Conservation (phyloP, 2,329 filamentous ascomycete species). For the Paecilomyces sp. region DNA sequence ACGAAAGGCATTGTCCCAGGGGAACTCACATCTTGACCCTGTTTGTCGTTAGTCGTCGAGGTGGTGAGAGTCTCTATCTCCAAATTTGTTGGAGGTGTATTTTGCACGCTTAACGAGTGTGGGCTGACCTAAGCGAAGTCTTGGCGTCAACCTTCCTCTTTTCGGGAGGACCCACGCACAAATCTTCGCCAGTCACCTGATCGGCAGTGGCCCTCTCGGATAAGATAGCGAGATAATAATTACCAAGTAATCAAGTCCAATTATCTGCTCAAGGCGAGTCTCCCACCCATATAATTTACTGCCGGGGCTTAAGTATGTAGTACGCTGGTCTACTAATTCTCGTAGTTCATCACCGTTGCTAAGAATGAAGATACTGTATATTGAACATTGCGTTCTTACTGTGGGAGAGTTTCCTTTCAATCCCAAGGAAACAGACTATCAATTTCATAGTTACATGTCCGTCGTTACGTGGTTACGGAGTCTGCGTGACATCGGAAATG, state of each 20-base stretch:
- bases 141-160: constrained; percentile 12
- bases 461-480: too few species aligned
- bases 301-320: too few species aligned
- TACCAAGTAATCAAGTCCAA: too few species aligned
- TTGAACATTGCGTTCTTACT: too few species aligned
- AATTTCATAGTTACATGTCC: too few species aligned
- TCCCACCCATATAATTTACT: not conserved
- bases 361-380: not conserved
- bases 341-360: not conserved
- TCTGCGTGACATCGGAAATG: too few species aligned
- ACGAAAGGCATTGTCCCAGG: not conserved
- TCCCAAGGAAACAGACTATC: too few species aligned
- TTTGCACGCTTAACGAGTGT: constrained; percentile 36
- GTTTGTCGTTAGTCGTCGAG: constrained; percentile 41
- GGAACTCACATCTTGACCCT: constrained; percentile 42
- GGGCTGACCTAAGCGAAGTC: constrained; percentile 37
- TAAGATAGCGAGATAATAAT: not conserved
- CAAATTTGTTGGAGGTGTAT: constrained; percentile 28
- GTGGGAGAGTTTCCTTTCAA: too few species aligned
- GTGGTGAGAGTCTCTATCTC: constrained; percentile 34
- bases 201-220: not conserved
- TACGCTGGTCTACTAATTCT: not conserved
- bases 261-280: not conserved
- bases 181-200: not conserved
- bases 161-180: constrained; percentile 5